Conservation (phyloP, 306 rosid species). For the Sicyos baderoa region DNA sequence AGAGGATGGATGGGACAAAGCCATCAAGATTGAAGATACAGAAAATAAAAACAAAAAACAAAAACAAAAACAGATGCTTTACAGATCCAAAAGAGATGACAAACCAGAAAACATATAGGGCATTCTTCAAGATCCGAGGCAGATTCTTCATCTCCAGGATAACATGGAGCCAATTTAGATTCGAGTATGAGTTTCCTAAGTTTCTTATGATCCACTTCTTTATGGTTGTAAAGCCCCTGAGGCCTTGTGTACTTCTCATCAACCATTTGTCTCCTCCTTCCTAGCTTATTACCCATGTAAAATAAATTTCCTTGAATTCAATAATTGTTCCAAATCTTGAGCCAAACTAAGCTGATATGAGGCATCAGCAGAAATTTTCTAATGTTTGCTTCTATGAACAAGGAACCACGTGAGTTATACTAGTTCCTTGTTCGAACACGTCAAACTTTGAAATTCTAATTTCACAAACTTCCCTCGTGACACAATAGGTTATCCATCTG, state of each 20-base stretch:
- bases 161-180: slow-evolving; percentile 94
- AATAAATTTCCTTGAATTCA: slow-evolving; percentile 18
- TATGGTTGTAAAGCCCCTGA: slow-evolving; percentile 90
- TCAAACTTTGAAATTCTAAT: not conserved
- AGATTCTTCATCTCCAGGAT: slow-evolving; percentile 82
- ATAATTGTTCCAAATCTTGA: slow-evolving; percentile 27
- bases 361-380: slow-evolving; percentile 25
- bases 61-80: slow-evolving; percentile 4
- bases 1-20: not conserved
- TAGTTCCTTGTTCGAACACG: slow-evolving; percentile 10
- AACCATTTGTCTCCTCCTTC: slow-evolving; percentile 82
- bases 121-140: slow-evolving; percentile 75
- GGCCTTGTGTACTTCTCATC: slow-evolving; percentile 93
- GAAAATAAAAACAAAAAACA: too few relatives aligned
- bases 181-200: slow-evolving; percentile 90
- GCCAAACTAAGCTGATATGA: slow-evolving; percentile 25
- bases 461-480: not conserved
- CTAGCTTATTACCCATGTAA: slow-evolving; percentile 96
- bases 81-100: slow-evolving; percentile 24
- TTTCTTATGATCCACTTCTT: slow-evolving; percentile 97
- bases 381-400: slow-evolving; percentile 15
- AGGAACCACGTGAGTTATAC: slow-evolving; percentile 18
- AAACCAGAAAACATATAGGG: slow-evolving; percentile 95
- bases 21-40: not conserved
- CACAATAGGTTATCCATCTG: slow-evolving; percentile 3